Conservation (phyloP, 495 filamentous ascomycete species). For the Trichoderma virens region DNA sequence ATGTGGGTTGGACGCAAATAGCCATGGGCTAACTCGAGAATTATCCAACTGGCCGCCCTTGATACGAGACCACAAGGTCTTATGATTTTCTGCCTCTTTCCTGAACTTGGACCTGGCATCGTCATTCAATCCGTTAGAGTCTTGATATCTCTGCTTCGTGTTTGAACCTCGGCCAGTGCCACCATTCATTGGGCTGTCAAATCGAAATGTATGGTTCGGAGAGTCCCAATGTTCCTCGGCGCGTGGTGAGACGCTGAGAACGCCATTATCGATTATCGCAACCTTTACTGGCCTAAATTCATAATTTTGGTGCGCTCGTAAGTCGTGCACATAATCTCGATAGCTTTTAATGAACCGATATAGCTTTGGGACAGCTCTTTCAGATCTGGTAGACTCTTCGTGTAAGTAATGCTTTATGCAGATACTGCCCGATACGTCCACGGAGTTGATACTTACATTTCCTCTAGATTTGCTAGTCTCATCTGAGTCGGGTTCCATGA, state of each 20-base stretch:
- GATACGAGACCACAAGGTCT: constrained; percentile 9
- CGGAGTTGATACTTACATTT: not conserved
- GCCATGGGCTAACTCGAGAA: constrained; percentile 2
- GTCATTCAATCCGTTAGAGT: no score
- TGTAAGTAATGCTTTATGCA: no score
- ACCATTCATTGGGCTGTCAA: not conserved
- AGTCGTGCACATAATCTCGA: no score
- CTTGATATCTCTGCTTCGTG: no score
- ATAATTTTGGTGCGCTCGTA: no score
- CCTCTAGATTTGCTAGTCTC: not conserved
- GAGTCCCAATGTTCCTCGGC: not conserved
- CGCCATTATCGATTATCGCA: constrained; percentile 14
- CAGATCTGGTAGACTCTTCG: not conserved
- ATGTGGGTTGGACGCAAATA: constrained; percentile 14
- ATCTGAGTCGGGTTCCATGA: not conserved
- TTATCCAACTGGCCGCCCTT: constrained; percentile 12
- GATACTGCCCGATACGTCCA: no score
- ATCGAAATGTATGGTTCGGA: not conserved
- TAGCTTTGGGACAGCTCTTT: not conserved
- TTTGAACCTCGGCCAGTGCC: no score
- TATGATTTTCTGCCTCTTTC: not conserved
- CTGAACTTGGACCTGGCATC: no score
- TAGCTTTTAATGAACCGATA: not conserved
- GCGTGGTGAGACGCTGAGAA: constrained; percentile 2
- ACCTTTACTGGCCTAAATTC: not conserved